Base-by-base conservation (phyloP, 2,329 filamentous ascomycete genomes). In the Cercospora sesami region DNA sequence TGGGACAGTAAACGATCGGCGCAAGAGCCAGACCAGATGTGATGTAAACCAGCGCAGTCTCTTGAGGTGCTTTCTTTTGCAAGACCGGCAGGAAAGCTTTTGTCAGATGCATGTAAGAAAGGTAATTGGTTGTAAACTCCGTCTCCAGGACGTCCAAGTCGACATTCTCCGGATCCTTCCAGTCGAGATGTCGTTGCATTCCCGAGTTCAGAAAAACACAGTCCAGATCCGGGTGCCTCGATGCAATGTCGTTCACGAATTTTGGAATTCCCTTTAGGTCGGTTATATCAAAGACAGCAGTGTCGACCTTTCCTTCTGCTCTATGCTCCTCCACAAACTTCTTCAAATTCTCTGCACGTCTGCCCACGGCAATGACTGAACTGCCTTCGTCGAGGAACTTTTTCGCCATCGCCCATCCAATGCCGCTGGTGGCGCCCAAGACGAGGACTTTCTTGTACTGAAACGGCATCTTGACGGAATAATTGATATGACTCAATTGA, bases 371-470 rank as follows among this genome's bases (percentile, higher is more conserved):
- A 48, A 86, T 81, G 45, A 85, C 81, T 18, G 78, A 78, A 65
- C 80, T 81, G 33, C 82, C 83, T 68, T 83, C 80, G 59, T 81
- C 73, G 8, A 87, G 77, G 23, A 86, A 76, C 70, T 81, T 82
- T 31, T 81, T 78, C 3, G 85, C 83, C 14, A 87, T 79, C 5
- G 84, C 83, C 69, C 63, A 77, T 60, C 86, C 83, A 60, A 85
- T 84, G 31, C 84, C 83, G 16, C 80, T 81, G 14, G 82, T 85
- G 42, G 85, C 85, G n/a, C 86, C 85, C 9, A 87, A 78, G 30
- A 87, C 75, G 8, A 86, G 80, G 21, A 85, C 80, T 75, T 86
- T 85, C 70, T 83, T 83, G 78, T 86, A 86, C 78, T 68, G 80
- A 73, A 83, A 84, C 80, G 68, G 66, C 77, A 72, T 77, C 26